Percentiles rank a stretch among this genome's conserved stretches.
phyloP scores from a whole-genome alignment of 2,329 filamentous ascomycete genomes.

The Aspergillus sp. region DNA sequence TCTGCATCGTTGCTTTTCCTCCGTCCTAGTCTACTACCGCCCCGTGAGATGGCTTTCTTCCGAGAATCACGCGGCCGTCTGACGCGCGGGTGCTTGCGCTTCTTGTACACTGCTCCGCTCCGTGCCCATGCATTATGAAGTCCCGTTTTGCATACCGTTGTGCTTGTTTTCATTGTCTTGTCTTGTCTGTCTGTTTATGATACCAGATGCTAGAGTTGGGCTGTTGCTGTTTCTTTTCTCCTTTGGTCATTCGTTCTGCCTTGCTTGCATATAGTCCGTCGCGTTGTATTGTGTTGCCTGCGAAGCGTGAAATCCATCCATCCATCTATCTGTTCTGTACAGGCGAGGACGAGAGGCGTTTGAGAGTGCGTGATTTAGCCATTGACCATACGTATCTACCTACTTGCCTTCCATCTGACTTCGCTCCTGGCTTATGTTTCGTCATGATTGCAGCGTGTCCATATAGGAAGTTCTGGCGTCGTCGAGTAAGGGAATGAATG shows the following conservation, averaged over 20 bases:
- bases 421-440: too few species aligned
- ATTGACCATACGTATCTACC: too few species aligned
- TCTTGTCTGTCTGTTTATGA: constrained; percentile 10
- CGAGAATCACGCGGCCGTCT: not conserved
- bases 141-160: not conserved
- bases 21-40: not conserved
- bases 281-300: not conserved
- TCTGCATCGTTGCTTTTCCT: not conserved
- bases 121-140: not conserved
- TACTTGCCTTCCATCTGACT: too few species aligned
- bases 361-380: too few species aligned
- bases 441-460: too few species aligned
- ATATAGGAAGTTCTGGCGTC: too few species aligned
- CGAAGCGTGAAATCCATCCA: too few species aligned
- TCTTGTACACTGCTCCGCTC: not conserved
- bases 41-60: not conserved
- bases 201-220: constrained; percentile 14
- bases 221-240: not conserved
- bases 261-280: not conserved
- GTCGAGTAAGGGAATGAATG: too few species aligned
- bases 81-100: not conserved
- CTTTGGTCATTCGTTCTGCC: not conserved
- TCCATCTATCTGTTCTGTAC: too few species aligned
- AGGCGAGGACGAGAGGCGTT: too few species aligned
- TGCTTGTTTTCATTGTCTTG: not conserved